These are phyloP conservation scores for Aureobasidium sp. DNA, from an alignment of 2,329 filamentous ascomycete species.

Conservation along the genomic window DNA sequence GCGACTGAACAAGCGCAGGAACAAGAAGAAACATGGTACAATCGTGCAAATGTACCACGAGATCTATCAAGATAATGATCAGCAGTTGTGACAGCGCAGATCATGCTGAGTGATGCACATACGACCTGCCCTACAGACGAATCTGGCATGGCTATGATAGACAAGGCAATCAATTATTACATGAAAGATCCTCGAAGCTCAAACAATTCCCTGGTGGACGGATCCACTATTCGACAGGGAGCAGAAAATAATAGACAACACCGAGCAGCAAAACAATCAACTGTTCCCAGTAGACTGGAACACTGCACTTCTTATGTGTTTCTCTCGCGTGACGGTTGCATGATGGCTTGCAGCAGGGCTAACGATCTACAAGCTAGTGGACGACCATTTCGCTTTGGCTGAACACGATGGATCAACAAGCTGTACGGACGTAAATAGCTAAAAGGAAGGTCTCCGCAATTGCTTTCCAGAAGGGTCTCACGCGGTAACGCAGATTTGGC, in stretches of 20 bases:
- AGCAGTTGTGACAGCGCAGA: not conserved
- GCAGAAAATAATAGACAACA: not conserved
- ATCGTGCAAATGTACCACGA: slow-evolving; percentile 22
- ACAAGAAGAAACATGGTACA: slow-evolving; percentile 17
- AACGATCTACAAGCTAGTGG: slow-evolving; percentile 10
- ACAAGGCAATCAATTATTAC: slow-evolving; percentile 13
- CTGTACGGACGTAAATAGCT: not conserved
- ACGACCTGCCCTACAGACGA: slow-evolving; percentile 19
- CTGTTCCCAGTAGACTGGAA: not conserved
- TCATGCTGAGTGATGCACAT: not conserved
- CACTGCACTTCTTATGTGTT: slow-evolving; percentile 17
- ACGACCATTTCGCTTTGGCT: not conserved
- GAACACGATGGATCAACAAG: slow-evolving; percentile 7
- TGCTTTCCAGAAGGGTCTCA: not conserved
- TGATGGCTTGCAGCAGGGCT: slow-evolving; percentile 9
- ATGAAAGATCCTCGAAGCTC: not conserved
- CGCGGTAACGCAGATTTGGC: not conserved
- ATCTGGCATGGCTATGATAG: slow-evolving; percentile 5
- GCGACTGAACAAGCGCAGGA: slow-evolving; percentile 9
- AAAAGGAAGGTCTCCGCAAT: not conserved
- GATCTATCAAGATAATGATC: slow-evolving; percentile 3
- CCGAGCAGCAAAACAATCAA: not conserved
- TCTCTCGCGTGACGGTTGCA: not conserved
- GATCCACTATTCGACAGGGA: not conserved
- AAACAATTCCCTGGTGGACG: not conserved